A percentile compares a stretch with the other conserved stretches of the same genome.
These are phyloP conservation scores for Scleromitrula shiraiana DNA, from an alignment of 2,329 filamentous ascomycete species.

Conservation along the genomic window DNA sequence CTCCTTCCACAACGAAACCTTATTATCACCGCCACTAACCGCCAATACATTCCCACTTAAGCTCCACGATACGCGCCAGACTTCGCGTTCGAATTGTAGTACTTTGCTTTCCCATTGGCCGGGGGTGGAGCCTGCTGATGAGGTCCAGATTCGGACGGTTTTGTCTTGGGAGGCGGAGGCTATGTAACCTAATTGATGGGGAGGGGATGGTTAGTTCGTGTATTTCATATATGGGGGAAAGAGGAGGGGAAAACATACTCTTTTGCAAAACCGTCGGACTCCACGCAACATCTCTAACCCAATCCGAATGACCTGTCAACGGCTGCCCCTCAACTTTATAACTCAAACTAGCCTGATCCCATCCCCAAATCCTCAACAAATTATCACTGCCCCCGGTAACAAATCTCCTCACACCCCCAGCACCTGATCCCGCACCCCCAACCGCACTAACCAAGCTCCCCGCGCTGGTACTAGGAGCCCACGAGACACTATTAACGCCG, in stretches of 20 bases:
- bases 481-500: conserved; percentile 91
- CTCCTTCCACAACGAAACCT: conserved; percentile 97
- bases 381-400: conserved; percentile 96
- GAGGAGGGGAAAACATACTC: background rate
- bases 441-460: conserved; percentile 72
- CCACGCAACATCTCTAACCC: conserved; percentile 97
- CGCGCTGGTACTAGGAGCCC: conserved; percentile 79
- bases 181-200: conserved; percentile 63
- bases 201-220: background rate
- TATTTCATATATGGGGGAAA: background rate
- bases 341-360: conserved; percentile 51
- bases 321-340: conserved; percentile 57
- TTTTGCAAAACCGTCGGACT: conserved; percentile 90
- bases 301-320: conserved; percentile 80
- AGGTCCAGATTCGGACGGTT: conserved; percentile 96
- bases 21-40: conserved; percentile 90
- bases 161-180: conserved; percentile 93
- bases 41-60: conserved; percentile 93
- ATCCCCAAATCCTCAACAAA: conserved; percentile 86
- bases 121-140: conserved; percentile 50
- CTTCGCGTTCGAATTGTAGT: conserved; percentile 76
- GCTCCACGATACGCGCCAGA: conserved; percentile 98
- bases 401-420: conserved; percentile 66
- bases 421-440: conserved; percentile 41
- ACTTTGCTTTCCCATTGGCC: conserved; percentile 79